Evolutionary conservation across 2,329 filamentous ascomycete species (phyloP).

Genomic region (Fusarium bactridioides): DNA sequence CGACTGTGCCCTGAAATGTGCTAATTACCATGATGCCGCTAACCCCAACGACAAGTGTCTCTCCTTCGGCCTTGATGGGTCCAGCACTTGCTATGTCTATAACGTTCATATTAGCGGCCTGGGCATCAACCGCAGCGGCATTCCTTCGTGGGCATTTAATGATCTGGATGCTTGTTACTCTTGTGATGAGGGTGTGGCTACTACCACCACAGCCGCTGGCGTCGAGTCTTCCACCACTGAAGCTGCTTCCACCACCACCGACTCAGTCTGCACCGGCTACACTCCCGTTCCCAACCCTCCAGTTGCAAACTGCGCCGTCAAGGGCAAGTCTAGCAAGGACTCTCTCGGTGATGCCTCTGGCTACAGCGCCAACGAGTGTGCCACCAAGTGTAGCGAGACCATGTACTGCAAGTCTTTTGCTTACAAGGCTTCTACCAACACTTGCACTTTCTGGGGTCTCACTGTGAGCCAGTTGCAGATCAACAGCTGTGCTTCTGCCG

Average conservation of each 20-base stretch:
- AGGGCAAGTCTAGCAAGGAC: neutral
- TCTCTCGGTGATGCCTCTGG: neutral
- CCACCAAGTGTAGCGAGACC: neutral
- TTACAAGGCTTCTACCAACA: neutral
- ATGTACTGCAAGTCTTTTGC: neutral
- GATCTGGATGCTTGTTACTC: neutral
- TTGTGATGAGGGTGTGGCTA: neutral
- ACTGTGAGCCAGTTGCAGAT: neutral
- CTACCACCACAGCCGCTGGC: neutral
- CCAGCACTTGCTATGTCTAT: neutral
- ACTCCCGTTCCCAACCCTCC: neutral
- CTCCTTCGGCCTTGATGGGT: neutral
- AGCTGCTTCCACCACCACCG: neutral
- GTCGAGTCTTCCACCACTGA: neutral
- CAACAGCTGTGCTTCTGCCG: neutral
- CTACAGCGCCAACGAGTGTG: neutral
- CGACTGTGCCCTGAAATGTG: neutral
- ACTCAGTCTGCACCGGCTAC: constrained; percentile 15
- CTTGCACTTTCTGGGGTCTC: neutral
- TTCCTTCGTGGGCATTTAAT: neutral
- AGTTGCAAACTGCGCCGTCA: neutral
- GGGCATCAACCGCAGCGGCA: neutral
- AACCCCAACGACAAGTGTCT: neutral
- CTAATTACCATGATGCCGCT: neutral
- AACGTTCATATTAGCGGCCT: neutral